Evolutionary conservation across 805 yeast species (phyloP).

Genomic region (Candida rishiriensis): DNA sequence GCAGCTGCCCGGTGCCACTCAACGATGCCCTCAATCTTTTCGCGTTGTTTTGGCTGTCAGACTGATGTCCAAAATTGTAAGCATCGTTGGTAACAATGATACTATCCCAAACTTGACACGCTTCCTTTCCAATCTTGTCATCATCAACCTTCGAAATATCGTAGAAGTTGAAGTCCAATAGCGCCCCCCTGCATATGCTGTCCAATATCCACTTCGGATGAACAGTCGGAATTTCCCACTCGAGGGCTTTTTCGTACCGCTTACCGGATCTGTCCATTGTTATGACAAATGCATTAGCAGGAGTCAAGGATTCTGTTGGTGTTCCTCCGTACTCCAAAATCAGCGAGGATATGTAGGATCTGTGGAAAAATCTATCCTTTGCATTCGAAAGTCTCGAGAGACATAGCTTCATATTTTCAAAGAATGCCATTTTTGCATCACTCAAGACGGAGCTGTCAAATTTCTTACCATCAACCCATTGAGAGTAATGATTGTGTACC

Average conservation of each 20-base stretch:
- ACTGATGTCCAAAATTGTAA: constrained; percentile 7
- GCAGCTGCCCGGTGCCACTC: no score
- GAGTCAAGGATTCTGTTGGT: constrained; percentile 46
- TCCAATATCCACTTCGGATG: constrained; percentile 50
- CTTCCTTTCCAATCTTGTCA: constrained; percentile 22
- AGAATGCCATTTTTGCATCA: constrained; percentile 33
- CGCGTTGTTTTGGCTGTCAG: constrained; percentile 6
- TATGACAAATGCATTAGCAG: constrained; percentile 39
- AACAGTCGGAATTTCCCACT: constrained; percentile 48
- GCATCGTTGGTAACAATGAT: constrained; percentile 3
- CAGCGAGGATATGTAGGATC: constrained; percentile 30
- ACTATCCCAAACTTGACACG: constrained; percentile 37
- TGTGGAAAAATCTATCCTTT: constrained; percentile 20
- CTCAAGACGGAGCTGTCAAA: constrained; percentile 11
- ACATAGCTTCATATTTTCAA: constrained; percentile 42
- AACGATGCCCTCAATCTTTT: neutral
- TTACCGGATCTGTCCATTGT: constrained; percentile 49
- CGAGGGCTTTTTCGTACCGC: constrained; percentile 46
- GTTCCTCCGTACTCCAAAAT: constrained; percentile 46
- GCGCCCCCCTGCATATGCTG: constrained; percentile 39
- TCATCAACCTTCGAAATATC: constrained; percentile 22
- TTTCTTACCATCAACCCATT: constrained; percentile 47
- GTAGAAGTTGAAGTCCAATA: constrained; percentile 38
- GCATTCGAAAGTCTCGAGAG: constrained; percentile 34
- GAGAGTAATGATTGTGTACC: constrained; percentile 39